These are phyloP conservation scores for Ustilago loliicola DNA, from an alignment of 1,284 basidiomycete species.

Conservation along the genomic window DNA sequence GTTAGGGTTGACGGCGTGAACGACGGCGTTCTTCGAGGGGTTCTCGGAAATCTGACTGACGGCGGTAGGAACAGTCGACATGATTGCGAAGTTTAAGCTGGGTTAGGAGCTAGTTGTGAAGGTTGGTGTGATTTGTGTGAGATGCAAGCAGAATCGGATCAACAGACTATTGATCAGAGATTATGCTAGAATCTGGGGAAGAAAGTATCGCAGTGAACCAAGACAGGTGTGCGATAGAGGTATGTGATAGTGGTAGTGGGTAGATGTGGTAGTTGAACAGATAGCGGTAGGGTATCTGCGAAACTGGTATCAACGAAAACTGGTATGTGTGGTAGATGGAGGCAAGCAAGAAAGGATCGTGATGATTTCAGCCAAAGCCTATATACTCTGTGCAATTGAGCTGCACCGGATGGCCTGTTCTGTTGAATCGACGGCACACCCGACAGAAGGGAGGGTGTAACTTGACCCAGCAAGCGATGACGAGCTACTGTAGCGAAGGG, in stretches of 20 bases:
- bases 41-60: slow-evolving; percentile 52
- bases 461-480: too few species aligned
- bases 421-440: slow-evolving; percentile 3
- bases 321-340: slow-evolving; percentile 35
- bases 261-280: slow-evolving; percentile 11
- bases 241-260: slow-evolving; percentile 3
- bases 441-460: too few species aligned
- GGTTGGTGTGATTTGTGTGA: not conserved
- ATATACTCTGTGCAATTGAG: slow-evolving; percentile 25
- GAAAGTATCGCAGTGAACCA: slow-evolving; percentile 44
- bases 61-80: slow-evolving; percentile 43
- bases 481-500: too few species aligned
- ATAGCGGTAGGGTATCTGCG: slow-evolving; percentile 45
- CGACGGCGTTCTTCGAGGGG: slow-evolving; percentile 49
- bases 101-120: not conserved
- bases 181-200: slow-evolving; percentile 7
- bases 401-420: slow-evolving; percentile 5
- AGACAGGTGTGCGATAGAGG: slow-evolving; percentile 48
- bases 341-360: not conserved
- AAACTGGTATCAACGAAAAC: slow-evolving; percentile 31
- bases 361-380: slow-evolving; percentile 5
- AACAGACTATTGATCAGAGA: slow-evolving; percentile 37
- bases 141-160: slow-evolving; percentile 25
- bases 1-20: slow-evolving; percentile 51
- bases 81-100: slow-evolving; percentile 17